Evolutionary conservation across 805 yeast genomes (phyloP), one percentile per base, ranked within the genome.

Genomic region (Groenewaldozyma tartarivorans): DNA sequence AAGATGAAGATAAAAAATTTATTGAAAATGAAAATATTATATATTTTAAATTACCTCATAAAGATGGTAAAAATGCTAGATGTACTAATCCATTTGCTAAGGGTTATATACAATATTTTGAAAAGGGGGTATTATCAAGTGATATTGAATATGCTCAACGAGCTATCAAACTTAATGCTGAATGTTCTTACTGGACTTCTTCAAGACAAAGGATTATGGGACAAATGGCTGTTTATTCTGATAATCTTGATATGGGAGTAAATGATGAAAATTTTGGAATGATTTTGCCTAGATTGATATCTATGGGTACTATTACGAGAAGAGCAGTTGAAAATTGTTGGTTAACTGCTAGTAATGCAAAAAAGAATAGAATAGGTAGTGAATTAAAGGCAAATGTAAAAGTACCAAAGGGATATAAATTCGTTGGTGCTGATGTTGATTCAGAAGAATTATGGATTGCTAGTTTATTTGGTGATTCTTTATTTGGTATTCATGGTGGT

Each of bases 391-490:
- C 96, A 0, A 75, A 85, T 67, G 68, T 92, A 3, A 65, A 71
- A 43, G 96, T 96, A 0, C 99, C 99, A 0, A 62, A 70, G 2
- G 96, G 96, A 0, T 92, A 88, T 57, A 74, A 75, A 29, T 83
- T 92, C 63, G 95, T 92, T 5, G 99, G 99, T 6, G 99, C 99
- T 0, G 99, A 92, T 66, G 99, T 92, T 5, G 99, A 92, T 60
- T 85, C 96, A 30, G 98, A 92, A 56, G 99, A 92, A 56, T 68
- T 92, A 33, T 92, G 99, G 99, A 92, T 92, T 50, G 98, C 98
- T 0, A 82, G 96, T 16, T 64, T 94, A 19, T 79, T 90, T 24
- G 96, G 98, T 2, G 99, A 92, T 57, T 79, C 97, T 0, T 75
- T 80, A 39, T 85, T 90, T 61, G 75, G 80, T 26, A 65, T 83